Base-by-base conservation (phyloP, 2,329 filamentous ascomycete genomes). In the Colletotrichum plurivorum region DNA sequence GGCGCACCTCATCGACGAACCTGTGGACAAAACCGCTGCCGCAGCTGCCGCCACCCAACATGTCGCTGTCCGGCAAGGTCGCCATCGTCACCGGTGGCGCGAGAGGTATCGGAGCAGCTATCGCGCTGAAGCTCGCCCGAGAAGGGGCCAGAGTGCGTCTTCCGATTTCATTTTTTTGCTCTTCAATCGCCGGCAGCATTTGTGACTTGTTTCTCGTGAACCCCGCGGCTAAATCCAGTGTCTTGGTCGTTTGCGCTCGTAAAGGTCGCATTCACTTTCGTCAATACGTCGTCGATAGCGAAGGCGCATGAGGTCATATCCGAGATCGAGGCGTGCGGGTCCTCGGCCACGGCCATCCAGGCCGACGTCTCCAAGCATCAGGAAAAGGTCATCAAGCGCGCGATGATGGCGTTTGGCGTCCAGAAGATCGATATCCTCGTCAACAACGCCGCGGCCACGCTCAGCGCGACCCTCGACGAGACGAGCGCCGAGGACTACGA, bases 101-200 rank as follows among this genome's bases (percentile, higher is more conserved):
- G 76, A 85, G 88, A 78, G 88, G 88, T 71, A 89, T 90, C 70
- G 88, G 88, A 59, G 84, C 84, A 64, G 85, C 84, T 64, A 89
- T 90, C 79, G 88, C 88, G 67, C 79, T 85, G 66, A 84, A 89
- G 76, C 84, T 90, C 66, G 88, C 84, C 68, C 79, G 82, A 63
- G 84, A 86, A 63, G 88, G 88, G 66, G 88, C 87, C 69, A 85
- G 87, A 73, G 85, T 89, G 61, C 62, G 69, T 71, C 51, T 56
- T 25, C 36, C 60, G 25, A 46, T 53, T 27, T 43, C 20, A 27
- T 43, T 52, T n/a, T 22, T 49, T 10, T 13, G 16, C 16, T 43
- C 18, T 20, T 27, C 31, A 36, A 36, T 36, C 31, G 31, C 8
- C 31, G 10, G 31, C 10, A 36, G 31, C 31, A 36, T 36, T 36